Evolutionary conservation across 257 asterid genomes (phyloP).

Genomic region (Plantago major): DNA sequence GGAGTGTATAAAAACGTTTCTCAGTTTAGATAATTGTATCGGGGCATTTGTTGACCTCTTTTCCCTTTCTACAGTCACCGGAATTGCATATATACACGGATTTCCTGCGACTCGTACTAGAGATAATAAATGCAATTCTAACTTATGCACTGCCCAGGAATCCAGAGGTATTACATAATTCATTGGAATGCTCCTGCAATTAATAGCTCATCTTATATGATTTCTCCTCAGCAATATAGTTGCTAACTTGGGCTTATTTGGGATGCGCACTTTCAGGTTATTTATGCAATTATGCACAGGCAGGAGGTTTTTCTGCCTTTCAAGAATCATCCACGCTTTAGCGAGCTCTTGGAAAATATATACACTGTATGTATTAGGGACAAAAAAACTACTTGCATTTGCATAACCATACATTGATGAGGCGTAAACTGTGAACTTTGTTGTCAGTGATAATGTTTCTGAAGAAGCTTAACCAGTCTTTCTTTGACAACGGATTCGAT

Average conservation of each 20-base stretch:
- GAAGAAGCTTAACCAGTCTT: too few species aligned
- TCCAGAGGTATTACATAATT: conserved; percentile 68
- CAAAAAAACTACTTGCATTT: conserved; percentile 12
- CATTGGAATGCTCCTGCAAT: conserved; percentile 10
- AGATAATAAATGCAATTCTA: conserved; percentile 74
- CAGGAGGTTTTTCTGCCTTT: conserved; percentile 92
- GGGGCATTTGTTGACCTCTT: conserved; percentile 11
- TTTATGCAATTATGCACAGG: conserved; percentile 92
- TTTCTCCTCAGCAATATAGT: not conserved
- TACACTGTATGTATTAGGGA: conserved; percentile 46
- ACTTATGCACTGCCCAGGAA: conserved; percentile 81
- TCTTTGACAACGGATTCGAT: not conserved
- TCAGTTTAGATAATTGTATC: conserved; percentile 11
- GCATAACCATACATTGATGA: not conserved
- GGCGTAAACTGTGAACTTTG: too few species aligned
- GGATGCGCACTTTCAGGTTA: conserved; percentile 50
- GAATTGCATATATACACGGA: conserved; percentile 83
- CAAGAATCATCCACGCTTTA: conserved; percentile 89
- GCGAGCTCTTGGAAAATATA: conserved; percentile 84
- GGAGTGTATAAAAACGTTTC: not conserved
- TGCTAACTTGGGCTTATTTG: conserved; percentile 12
- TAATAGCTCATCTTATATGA: not conserved
- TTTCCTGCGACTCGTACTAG: conserved; percentile 86
- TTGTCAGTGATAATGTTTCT: too few species aligned
- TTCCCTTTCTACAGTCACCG: conserved; percentile 49